Base-by-base conservation (phyloP, 257 asterid genomes). In the Pogostemon cablin region DNA sequence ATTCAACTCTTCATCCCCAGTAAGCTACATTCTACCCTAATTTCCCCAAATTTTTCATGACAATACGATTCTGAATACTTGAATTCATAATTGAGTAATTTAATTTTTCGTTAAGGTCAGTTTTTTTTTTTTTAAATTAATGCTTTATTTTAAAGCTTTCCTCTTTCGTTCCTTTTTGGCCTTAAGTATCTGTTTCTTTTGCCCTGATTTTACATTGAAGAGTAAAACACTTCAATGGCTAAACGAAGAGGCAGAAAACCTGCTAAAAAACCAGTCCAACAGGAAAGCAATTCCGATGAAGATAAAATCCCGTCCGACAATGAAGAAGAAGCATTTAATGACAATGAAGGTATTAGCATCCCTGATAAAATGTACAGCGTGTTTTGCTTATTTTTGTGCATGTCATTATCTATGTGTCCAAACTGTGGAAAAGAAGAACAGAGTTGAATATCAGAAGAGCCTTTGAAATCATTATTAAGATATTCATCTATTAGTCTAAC, bases 311-410 rank as follows among this genome's bases (percentile, higher is more conserved):
- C 76, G 3, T 4, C n/a, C 56, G 72, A 66, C 17, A 68, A 63
- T 54, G 60, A 72, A 12, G 78, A 79, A 35, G 75, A 75, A 42
- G 25, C 68, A 50, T 77, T 76, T 77, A 50, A 74, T 35, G 81
- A 72, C 52, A 25, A 64, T 38, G 85, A 84, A 79, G 83, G 88
- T 84, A 73, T 59, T 35, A 58, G 38, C 9, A 39, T 65, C 66
- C 34, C 66, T 43, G 57, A 32, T 57, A 35, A 64, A 25, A 12
- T 47, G 2, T 59, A 50, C 11, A 4, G 40, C 17, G 4, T 68
- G 48, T 43, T 12, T 56, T 46, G 10, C 54, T 60, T 72, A 52
- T 65, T 52, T 32, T 40, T 11, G 42, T 68, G 17, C 48, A 9
- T 20, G 25, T 68, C 25, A 12, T 58, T 50, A 34, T 8, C 42